Evolutionary conservation across 345 rosid species (phyloP).

Genomic region (Heritiera fomes): DNA sequence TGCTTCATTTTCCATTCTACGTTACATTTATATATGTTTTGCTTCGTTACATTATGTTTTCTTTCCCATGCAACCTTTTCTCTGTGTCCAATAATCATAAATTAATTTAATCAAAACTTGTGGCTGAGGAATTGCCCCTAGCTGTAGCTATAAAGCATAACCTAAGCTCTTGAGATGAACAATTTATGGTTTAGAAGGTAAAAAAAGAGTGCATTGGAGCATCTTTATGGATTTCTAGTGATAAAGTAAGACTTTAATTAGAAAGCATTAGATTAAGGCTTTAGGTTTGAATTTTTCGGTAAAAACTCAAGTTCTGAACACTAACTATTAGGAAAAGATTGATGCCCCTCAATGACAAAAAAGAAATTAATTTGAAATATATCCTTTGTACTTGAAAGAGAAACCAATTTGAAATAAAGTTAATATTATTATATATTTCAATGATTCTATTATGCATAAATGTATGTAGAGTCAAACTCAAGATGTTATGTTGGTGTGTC

Average conservation of each 20-base stretch:
- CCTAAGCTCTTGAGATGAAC: slow-evolving; percentile 27
- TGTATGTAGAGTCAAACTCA: slow-evolving; percentile 21
- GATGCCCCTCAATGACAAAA: slow-evolving; percentile 35
- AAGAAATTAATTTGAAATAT: slow-evolving; percentile 29
- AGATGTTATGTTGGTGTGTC: no score
- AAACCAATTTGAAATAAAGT: not conserved
- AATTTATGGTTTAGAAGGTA: slow-evolving; percentile 26
- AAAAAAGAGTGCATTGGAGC: slow-evolving; percentile 32
- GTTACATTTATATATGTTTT: no score
- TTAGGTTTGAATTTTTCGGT: not conserved
- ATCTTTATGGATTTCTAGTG: not conserved
- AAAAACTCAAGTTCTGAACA: no score
- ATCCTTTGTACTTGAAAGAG: slow-evolving; percentile 37
- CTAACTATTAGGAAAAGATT: slow-evolving; percentile 29
- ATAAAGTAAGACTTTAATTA: slow-evolving; percentile 20
- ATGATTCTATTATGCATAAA: slow-evolving; percentile 16
- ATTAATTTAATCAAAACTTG: not conserved
- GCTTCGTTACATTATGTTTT: not conserved
- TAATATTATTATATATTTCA: not conserved
- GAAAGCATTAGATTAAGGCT: slow-evolving; percentile 26
- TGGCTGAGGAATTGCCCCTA: slow-evolving; percentile 34
- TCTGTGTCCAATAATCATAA: no score
- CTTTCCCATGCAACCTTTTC: no score
- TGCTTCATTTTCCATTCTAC: no score
- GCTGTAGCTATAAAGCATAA: slow-evolving; percentile 17